Evolutionary conservation across 257 asterid species (phyloP).

Genomic region (Anisodus acutangulus): DNA sequence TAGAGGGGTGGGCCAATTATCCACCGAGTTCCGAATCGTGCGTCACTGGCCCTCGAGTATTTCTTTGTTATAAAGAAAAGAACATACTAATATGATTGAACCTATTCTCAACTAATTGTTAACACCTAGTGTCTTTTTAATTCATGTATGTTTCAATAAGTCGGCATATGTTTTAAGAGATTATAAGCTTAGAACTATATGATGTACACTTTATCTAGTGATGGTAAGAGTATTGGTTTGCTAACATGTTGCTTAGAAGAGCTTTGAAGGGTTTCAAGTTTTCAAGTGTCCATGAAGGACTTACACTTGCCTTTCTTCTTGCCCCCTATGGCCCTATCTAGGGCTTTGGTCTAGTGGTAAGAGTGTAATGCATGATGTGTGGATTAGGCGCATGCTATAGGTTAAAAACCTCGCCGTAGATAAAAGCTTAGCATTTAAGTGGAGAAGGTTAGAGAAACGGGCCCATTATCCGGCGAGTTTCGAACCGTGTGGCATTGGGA

Average conservation of each 20-base stretch:
- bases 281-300: neutral
- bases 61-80: neutral
- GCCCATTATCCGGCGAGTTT: neutral
- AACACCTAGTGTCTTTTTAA: neutral
- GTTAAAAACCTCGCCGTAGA: neutral
- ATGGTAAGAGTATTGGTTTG: neutral
- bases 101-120: neutral
- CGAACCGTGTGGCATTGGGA: neutral
- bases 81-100: neutral
- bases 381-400: neutral
- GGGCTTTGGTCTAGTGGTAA: neutral
- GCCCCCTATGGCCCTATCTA: neutral
- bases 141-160: neutral
- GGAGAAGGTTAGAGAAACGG: neutral
- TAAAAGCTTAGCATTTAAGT: neutral
- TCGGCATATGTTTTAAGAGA: neutral
- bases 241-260: conserved; percentile 13
- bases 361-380: neutral
- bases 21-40: neutral
- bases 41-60: neutral
- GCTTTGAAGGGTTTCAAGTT: neutral
- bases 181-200: neutral
- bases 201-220: neutral
- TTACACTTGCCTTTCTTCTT: neutral
- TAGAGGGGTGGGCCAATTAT: neutral